phyloP scores from a whole-genome alignment of 2,329 filamentous ascomycete species.

The Arthrobotrys musiformis region DNA sequence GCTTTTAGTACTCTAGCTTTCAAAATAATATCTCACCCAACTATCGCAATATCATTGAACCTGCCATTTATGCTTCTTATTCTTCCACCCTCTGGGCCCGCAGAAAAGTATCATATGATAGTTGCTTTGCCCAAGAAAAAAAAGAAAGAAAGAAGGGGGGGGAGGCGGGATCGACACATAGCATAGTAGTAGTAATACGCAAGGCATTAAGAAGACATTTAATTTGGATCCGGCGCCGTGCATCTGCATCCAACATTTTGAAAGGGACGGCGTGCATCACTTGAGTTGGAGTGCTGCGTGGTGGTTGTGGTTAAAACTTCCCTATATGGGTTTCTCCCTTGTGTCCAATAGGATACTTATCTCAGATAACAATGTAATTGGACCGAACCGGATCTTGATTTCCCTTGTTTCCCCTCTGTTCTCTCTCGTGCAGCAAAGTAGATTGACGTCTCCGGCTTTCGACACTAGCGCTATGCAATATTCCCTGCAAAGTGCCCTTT shows the following conservation, averaged over 20 bases:
- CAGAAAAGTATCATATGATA: slow-evolving; percentile 10
- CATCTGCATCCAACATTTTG: slow-evolving; percentile 17
- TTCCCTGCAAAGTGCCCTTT: slow-evolving; percentile 2
- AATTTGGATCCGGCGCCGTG: slow-evolving; percentile 20
- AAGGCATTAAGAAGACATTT: not conserved
- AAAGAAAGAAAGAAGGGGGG: not conserved
- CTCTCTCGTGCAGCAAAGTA: not conserved
- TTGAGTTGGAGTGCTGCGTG: slow-evolving; percentile 12
- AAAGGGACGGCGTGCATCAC: slow-evolving; percentile 7
- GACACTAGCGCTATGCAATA: not conserved
- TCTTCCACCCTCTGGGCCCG: not conserved
- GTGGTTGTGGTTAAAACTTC: slow-evolving; percentile 26
- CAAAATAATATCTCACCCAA: not conserved
- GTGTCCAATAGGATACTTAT: slow-evolving; percentile 15
- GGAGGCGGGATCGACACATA: slow-evolving; percentile 1
- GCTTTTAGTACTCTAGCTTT: not conserved
- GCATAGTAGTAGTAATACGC: not conserved
- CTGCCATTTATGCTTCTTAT: not conserved
- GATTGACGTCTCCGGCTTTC: not conserved
- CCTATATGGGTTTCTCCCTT: not conserved
- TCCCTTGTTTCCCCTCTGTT: not conserved
- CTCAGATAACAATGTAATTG: slow-evolving; percentile 20
- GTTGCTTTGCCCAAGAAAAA: not conserved
- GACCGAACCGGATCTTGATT: slow-evolving; percentile 5
- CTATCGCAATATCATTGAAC: not conserved